Evolutionary conservation across 805 yeast genomes (phyloP), one percentile per base, ranked within the genome.

Genomic region (Yarrowia yakushimensis): DNA sequence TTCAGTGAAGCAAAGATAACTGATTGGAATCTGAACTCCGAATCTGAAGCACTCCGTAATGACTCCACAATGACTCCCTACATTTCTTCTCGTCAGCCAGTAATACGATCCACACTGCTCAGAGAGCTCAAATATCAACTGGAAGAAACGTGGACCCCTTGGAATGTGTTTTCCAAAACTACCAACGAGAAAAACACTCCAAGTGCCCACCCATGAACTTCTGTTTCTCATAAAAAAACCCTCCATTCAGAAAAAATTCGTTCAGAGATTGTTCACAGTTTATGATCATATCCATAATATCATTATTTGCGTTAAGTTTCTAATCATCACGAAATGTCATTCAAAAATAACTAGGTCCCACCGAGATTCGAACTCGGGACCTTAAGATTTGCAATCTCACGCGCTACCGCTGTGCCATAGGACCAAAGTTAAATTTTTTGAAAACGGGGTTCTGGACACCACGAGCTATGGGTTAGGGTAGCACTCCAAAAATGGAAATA

Each of bases 311-410:
- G 61, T 55, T 55, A 41, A 39, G 48, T n/a, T 55, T 55, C 61
- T 55, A 55, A 55, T 55, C 61, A 55, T 55, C 20, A 55, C 61
- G 61, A 55, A 36, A 27, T 25, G 12, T n/a, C 11, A 8, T 8
- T 37, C 43, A 52, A 55, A 55, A 41, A 39, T 27, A 30, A 18
- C 30, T 55, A 55, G 61, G 61, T 55, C 61, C 46, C 25, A 55
- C 61, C 61, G 61, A 55, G 61, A 39, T 41, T 55, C 61, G 61
- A 55, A 55, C 61, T 55, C 61, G 61, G 61, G 30, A 55, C 61
- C 61, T 55, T 55, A 30, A 55, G 61, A 55, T 55, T 55, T 55
- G 61, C 61, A 55, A 55, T 55, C 61, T 55, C 61, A 55, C 61
- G 61, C 61, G 61, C 61, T 55, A 55, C 61, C 61, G 39, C 30